phyloP scores from a whole-genome alignment of 2,329 filamentous ascomycete species.

The Epichloe glyceriae region DNA sequence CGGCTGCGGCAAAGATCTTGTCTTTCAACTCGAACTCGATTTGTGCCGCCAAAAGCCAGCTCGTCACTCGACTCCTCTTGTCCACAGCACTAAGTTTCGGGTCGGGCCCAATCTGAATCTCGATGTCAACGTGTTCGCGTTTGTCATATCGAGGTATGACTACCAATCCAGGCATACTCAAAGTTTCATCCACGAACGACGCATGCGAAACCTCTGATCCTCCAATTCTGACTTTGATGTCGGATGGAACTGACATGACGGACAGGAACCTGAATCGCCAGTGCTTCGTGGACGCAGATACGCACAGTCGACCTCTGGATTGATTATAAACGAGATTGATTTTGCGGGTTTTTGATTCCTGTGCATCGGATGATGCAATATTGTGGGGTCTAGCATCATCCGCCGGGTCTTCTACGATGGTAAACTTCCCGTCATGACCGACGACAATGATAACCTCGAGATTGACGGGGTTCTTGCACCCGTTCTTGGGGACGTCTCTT shows the following conservation, averaged over 20 bases:
- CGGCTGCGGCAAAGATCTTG: not conserved
- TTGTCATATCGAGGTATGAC: not conserved
- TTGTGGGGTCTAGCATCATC: not conserved
- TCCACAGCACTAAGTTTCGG: not conserved
- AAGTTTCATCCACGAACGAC: not conserved
- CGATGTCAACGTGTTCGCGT: not conserved
- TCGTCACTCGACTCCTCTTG: not conserved
- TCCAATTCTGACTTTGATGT: not conserved
- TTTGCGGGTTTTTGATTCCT: not conserved
- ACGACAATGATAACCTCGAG: constrained; percentile 1
- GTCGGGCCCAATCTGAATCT: constrained; percentile 1
- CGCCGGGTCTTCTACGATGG: not conserved
- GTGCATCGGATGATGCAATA: not conserved
- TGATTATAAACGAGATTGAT: not conserved
- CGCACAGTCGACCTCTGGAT: not conserved
- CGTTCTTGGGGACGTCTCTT: not conserved
- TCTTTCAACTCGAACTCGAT: constrained; percentile 3
- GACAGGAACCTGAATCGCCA: constrained; percentile 3
- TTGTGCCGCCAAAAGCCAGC: constrained; percentile 1
- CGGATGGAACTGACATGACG: not conserved
- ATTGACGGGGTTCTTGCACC: constrained; percentile 1
- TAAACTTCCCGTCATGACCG: constrained; percentile 3
- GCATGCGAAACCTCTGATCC: not conserved
- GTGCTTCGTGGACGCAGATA: constrained; percentile 1
- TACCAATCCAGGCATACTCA: not conserved